These are phyloP conservation scores for Podila clonocystis DNA, from an alignment of 192 early-diverging fungal genomes.

Conservation along the genomic window DNA sequence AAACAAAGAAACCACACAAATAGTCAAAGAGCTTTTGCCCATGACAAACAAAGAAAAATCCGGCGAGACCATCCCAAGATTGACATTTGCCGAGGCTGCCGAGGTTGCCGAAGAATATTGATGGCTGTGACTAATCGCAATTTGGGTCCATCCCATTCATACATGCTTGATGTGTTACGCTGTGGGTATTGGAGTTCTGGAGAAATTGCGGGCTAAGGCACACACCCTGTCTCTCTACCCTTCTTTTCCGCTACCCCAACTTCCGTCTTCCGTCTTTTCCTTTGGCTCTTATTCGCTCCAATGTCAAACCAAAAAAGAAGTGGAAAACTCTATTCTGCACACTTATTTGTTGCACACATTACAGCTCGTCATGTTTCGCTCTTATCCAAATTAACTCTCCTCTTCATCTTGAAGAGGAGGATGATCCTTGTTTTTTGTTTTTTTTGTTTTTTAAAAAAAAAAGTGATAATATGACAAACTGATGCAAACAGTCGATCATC, in stretches of 20 bases:
- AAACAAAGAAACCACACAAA: too few species aligned
- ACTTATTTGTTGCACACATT: not conserved
- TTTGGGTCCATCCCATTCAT: too few species aligned
- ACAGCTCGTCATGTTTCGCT: not conserved
- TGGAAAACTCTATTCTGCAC: not conserved
- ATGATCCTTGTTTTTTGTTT: not conserved
- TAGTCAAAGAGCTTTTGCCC: too few species aligned
- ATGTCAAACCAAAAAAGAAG: not conserved
- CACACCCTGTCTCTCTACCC: not conserved
- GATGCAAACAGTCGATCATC: too few species aligned
- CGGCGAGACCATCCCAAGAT: too few species aligned
- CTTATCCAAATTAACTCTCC: not conserved
- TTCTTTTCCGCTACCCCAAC: not conserved
- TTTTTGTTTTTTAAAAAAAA: too few species aligned
- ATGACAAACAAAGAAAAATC: too few species aligned
- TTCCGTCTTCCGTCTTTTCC: not conserved
- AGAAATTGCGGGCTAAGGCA: not conserved
- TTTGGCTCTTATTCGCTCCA: not conserved
- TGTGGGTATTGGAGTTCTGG: constrained; percentile 6
- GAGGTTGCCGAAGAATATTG: too few species aligned
- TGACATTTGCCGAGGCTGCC: too few species aligned
- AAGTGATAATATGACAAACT: not conserved
- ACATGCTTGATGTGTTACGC: too few species aligned
- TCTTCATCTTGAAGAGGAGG: not conserved
- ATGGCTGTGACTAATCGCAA: too few species aligned